Conservation (phyloP, 495 filamentous ascomycete species). For the Rostrohypoxylon terebratum region DNA sequence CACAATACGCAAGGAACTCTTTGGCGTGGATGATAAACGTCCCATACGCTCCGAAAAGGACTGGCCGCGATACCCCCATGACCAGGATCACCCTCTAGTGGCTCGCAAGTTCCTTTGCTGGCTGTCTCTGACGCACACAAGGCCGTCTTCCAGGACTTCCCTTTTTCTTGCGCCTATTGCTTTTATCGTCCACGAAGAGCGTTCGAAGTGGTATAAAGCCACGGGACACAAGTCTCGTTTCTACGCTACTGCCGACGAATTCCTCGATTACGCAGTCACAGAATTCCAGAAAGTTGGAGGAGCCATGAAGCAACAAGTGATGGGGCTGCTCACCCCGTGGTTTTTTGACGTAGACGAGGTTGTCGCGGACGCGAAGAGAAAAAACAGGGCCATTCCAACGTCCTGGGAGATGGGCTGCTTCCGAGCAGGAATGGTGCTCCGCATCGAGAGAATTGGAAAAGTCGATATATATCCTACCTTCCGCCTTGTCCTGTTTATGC, state of each 20-base stretch:
- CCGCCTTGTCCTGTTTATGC: constrained; percentile 27
- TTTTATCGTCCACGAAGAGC: constrained; percentile 26
- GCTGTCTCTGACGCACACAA: constrained; percentile 12
- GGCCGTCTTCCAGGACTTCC: neutral
- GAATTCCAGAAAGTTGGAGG: constrained; percentile 16
- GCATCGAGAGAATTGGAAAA: neutral
- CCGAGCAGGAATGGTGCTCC: constrained; percentile 25
- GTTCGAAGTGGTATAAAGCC: constrained; percentile 26
- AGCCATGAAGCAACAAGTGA: neutral
- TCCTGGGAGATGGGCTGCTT: constrained; percentile 23
- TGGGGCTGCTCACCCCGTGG: constrained; percentile 41
- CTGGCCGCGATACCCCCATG: constrained; percentile 13
- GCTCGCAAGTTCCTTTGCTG: constrained; percentile 31
- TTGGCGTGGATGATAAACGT: constrained; percentile 15
- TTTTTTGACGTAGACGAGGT: constrained; percentile 22
- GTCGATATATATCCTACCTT: neutral
- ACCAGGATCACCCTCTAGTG: constrained; percentile 14
- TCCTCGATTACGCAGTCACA: constrained; percentile 19
- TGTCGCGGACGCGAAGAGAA: neutral
- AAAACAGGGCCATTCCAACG: neutral
- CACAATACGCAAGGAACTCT: constrained; percentile 15
- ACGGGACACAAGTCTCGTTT: constrained; percentile 36
- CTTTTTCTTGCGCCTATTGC: constrained; percentile 39
- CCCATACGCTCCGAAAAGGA: neutral
- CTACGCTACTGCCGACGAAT: constrained; percentile 36